Evolutionary conservation across 2,329 filamentous ascomycete species (phyloP), one percentile per base, ranked within the genome.

Genomic region (Colletotrichum incanum): DNA sequence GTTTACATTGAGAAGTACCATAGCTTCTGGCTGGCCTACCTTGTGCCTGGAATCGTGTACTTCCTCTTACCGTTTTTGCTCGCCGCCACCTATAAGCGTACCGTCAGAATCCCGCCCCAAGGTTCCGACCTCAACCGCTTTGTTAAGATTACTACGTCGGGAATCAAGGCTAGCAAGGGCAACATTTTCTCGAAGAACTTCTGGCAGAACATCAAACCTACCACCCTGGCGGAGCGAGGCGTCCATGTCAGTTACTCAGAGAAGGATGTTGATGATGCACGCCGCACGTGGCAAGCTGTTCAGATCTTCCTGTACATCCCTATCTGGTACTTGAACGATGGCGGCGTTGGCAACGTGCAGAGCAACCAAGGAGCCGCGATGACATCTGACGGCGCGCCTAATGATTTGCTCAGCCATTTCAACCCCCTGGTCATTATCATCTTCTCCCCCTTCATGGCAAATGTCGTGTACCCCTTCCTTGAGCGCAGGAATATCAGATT

Each of bases 81-180:
- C 52, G 83, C 86, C 74, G 77, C 84, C 68, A 89, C 89, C 78
- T 87, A 87, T 73, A 89, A 90, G 61, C 86, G 83, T 12, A 92
- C 93, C 74, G 79, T 88, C 67, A 82, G 84, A 34, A 85, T 84
- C 65, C 87, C 87, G 9, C 92, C 93, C 0, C 87, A 86, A 47
- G 93, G 92, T n/a, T 93, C 91, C 0, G 90, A 93, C 26, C 82
- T 93, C 45, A 83, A 84, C 49, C 89, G 90, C 61, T 88, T 91
- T 12, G 78, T 90, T 73, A 88, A 88, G 62, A 85, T 92, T 55
- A 84, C 88, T 67, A 77, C 79, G 1, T 80, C 89, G 58, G 89
- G 89, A 0, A 84, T 89, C 78, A 90, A 90, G 79, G 82, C 79
- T 54, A 76, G 79, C n/a, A 77, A 82, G 75, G 87, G 85, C 75